Conservation (phyloP, 2,329 filamentous ascomycete species). For the Colletotrichum tanaceti region DNA sequence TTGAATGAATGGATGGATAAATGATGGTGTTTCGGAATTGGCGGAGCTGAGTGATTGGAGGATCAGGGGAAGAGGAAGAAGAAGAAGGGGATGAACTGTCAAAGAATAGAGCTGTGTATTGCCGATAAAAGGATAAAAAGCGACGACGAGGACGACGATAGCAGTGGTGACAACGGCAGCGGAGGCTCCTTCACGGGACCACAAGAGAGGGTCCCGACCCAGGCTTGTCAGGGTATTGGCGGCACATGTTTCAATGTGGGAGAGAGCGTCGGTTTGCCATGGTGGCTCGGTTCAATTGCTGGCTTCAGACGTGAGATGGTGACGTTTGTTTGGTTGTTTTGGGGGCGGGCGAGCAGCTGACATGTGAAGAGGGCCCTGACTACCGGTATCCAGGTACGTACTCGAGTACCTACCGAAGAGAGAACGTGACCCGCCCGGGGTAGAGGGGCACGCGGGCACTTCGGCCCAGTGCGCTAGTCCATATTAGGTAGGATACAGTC, state of each 20-base stretch:
- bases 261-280: slow-evolving; percentile 13
- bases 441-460: slow-evolving; percentile 36
- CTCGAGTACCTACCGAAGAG: background rate
- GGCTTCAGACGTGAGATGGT: slow-evolving; percentile 37
- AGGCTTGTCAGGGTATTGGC: slow-evolving; percentile 21
- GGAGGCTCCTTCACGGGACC: slow-evolving; percentile 16
- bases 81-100: background rate
- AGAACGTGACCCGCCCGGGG: slow-evolving; percentile 15
- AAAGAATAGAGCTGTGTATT: slow-evolving; percentile 9
- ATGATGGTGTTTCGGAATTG: slow-evolving; percentile 16
- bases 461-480: slow-evolving; percentile 12
- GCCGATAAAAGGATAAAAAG: background rate
- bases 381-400: background rate
- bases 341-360: slow-evolving; percentile 31
- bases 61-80: too few relatives aligned
- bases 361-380: slow-evolving; percentile 38
- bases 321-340: slow-evolving; percentile 33
- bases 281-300: slow-evolving; percentile 40
- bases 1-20: slow-evolving; percentile 5
- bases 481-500: too few relatives aligned
- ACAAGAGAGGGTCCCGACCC: slow-evolving; percentile 10
- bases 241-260: slow-evolving; percentile 39
- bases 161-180: background rate
- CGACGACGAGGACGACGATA: background rate
- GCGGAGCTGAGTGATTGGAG: slow-evolving; percentile 3